Evolutionary conservation across 1,139 yeast species (phyloP).

Genomic region (Magnusiomyces fungicola): DNA sequence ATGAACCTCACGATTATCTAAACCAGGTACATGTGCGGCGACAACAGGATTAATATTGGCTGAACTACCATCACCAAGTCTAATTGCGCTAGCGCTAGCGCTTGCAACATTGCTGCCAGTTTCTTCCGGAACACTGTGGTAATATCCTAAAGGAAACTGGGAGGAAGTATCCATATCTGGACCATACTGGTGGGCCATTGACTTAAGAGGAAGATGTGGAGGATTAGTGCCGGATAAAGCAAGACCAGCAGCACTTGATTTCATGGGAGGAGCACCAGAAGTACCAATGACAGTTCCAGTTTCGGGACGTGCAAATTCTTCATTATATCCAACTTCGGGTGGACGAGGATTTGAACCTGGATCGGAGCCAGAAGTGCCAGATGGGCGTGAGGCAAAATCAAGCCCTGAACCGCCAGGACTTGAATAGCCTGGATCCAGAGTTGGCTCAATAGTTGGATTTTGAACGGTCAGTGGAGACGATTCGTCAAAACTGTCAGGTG

Average conservation of each 20-base stretch:
- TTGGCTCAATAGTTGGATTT: too few relatives aligned
- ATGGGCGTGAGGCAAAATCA: background rate
- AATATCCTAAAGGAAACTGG: slow-evolving; percentile 11
- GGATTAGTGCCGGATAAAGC: background rate
- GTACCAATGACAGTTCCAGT: background rate
- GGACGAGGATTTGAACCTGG: background rate
- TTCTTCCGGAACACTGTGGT: slow-evolving; percentile 12
- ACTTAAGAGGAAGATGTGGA: slow-evolving; percentile 8
- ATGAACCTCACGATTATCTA: too few relatives aligned
- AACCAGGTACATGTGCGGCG: too few relatives aligned
- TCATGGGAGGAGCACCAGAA: background rate
- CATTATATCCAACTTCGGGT: too few relatives aligned
- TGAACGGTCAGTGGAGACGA: too few relatives aligned
- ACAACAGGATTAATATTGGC: too few relatives aligned
- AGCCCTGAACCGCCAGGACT: too few relatives aligned
- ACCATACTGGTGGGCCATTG: slow-evolving; percentile 12
- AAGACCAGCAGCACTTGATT: background rate
- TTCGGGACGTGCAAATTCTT: too few relatives aligned
- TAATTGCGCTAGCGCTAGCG: background rate
- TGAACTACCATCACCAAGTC: too few relatives aligned
- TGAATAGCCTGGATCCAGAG: too few relatives aligned
- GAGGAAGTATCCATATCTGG: too few relatives aligned
- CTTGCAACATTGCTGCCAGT: background rate
- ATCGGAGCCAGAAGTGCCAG: background rate
- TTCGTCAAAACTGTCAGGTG: too few relatives aligned